These are phyloP conservation scores for Ogataea pilisensis DNA, from an alignment of 805 yeast species.

Conservation along the genomic window DNA sequence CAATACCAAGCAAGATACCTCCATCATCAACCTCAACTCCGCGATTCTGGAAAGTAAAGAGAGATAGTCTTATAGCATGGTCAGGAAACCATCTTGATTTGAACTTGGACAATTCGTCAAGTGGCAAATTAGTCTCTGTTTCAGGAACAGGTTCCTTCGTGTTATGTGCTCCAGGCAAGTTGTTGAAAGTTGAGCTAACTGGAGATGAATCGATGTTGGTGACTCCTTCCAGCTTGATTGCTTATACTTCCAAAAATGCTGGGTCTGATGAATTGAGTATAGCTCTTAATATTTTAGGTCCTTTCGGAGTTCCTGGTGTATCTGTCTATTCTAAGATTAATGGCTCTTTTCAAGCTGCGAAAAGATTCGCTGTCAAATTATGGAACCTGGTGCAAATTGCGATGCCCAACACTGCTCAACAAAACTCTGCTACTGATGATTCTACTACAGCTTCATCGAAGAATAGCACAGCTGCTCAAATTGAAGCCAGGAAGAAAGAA, in stretches of 20 bases:
- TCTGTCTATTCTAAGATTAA: neutral
- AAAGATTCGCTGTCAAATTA: neutral
- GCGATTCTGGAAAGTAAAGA: slow-evolving; percentile 35
- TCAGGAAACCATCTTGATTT: slow-evolving; percentile 35
- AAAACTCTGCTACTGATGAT: too few species aligned
- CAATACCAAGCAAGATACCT: slow-evolving; percentile 19
- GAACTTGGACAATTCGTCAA: slow-evolving; percentile 1
- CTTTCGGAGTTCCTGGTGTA: slow-evolving; percentile 24
- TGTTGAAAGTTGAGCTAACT: slow-evolving; percentile 33
- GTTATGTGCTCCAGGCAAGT: slow-evolving; percentile 36
- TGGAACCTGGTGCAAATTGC: neutral
- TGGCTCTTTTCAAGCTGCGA: neutral
- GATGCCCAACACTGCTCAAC: neutral
- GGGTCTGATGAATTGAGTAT: slow-evolving; percentile 4
- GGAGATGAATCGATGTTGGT: slow-evolving; percentile 37
- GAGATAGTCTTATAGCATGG: slow-evolving; percentile 43
- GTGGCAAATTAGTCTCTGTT: slow-evolving; percentile 11
- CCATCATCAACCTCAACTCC: slow-evolving; percentile 14
- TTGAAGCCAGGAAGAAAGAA: neutral
- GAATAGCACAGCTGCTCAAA: neutral
- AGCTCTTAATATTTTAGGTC: slow-evolving; percentile 18
- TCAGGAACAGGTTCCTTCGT: slow-evolving; percentile 39
- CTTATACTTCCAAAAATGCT: slow-evolving; percentile 21
- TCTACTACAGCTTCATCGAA: too few species aligned
- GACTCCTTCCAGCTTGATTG: slow-evolving; percentile 38